Evolutionary conservation across 192 early-diverging fungal genomes (phyloP).

Genomic region (Backusella macrospora): DNA sequence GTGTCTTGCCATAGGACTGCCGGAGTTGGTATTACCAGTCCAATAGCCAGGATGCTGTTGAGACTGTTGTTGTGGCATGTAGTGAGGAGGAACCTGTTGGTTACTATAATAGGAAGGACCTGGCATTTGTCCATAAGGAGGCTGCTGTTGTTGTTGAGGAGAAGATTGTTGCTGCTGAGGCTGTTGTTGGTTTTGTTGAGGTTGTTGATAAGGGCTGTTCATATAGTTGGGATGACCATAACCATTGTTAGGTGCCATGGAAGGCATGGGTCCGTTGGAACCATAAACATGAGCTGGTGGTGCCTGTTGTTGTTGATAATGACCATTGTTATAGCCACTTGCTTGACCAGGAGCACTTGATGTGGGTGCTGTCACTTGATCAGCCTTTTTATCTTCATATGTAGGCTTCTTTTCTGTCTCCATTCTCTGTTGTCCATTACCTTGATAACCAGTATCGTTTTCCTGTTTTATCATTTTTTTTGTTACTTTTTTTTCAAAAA

Average conservation of each 20-base stretch:
- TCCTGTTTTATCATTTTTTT: neutral
- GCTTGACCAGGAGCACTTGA: neutral
- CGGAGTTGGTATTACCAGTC: neutral
- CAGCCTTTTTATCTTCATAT: constrained; percentile 26
- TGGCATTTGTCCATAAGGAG: constrained; percentile 11
- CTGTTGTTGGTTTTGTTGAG: constrained; percentile 2
- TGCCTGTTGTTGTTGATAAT: neutral
- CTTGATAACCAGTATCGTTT: constrained; percentile 11
- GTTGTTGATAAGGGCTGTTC: constrained; percentile 14
- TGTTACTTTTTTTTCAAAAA: neutral
- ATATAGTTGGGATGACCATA: constrained; percentile 18
- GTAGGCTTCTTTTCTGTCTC: neutral
- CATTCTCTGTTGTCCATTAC: neutral
- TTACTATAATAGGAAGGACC: constrained; percentile 17
- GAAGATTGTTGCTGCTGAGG: neutral
- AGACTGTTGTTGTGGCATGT: constrained; percentile 14
- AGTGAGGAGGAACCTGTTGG: constrained; percentile 7
- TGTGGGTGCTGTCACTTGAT: neutral
- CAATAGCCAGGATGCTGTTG: constrained; percentile 16
- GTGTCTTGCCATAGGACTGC: constrained; percentile 12
- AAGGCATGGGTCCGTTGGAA: constrained; percentile 11
- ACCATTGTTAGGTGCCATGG: constrained; percentile 13
- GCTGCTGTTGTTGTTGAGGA: constrained; percentile 21
- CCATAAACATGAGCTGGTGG: constrained; percentile 2
- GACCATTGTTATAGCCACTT: constrained; percentile 3